Percentiles rank a stretch among this genome's conserved stretches.
Evolutionary conservation across 495 filamentous ascomycete species (phyloP).

Genomic region (Aspergillus conjunctus): DNA sequence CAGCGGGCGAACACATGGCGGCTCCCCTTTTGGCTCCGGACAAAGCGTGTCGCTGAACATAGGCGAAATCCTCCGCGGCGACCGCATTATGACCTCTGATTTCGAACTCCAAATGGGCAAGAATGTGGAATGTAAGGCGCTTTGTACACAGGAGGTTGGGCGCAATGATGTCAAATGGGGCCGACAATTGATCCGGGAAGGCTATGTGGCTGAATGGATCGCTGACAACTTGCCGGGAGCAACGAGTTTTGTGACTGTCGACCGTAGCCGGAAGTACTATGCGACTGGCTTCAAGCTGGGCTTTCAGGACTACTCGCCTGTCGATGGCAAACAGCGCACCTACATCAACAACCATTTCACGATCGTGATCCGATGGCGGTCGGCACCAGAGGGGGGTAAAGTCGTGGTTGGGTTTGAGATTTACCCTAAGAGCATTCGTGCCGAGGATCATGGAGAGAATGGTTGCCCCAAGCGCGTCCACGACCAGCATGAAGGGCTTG

Average conservation of each 20-base stretch:
- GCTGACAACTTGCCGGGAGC: slow-evolving; percentile 93
- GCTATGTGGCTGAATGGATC: slow-evolving; percentile 95
- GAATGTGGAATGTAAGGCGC: slow-evolving; percentile 72
- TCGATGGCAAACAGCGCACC: slow-evolving; percentile 63
- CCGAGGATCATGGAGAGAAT: slow-evolving; percentile 56
- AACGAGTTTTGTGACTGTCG: slow-evolving; percentile 88
- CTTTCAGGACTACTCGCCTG: slow-evolving; percentile 66
- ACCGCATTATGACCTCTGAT: slow-evolving; percentile 87
- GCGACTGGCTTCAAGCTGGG: slow-evolving; percentile 95
- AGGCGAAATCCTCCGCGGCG: slow-evolving; percentile 90
- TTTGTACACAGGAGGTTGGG: slow-evolving; percentile 71
- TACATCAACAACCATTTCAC: slow-evolving; percentile 93
- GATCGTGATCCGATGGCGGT: slow-evolving; percentile 81
- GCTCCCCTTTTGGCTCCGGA: slow-evolving; percentile 74
- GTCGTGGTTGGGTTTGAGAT: slow-evolving; percentile 92
- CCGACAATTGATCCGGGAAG: slow-evolving; percentile 72
- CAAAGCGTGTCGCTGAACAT: slow-evolving; percentile 84
- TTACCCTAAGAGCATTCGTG: slow-evolving; percentile 81
- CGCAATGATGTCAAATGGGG: slow-evolving; percentile 69
- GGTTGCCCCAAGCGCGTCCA: slow-evolving; percentile 71
- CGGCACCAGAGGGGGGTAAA: slow-evolving; percentile 73
- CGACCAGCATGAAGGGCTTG: slow-evolving; percentile 61
- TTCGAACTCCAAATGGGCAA: slow-evolving; percentile 82
- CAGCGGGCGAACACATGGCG: slow-evolving; percentile 66
- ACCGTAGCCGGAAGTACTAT: slow-evolving; percentile 88